Conservation (phyloP, 2,329 filamentous ascomycete species). For the Rasamsonia emersonii region DNA sequence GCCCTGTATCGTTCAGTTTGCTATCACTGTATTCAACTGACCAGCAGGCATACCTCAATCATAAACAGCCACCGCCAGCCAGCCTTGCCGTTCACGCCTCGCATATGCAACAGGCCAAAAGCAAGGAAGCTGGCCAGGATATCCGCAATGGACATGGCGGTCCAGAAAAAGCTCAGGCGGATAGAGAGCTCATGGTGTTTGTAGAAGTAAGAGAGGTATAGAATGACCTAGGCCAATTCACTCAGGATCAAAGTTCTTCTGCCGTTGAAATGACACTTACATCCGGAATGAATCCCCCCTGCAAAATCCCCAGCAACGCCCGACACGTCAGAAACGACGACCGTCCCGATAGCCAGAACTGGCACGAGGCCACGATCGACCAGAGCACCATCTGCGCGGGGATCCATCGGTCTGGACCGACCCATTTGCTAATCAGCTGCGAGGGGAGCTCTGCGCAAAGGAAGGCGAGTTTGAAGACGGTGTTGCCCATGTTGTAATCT, state of each 20-base stretch:
- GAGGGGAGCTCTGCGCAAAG: slow-evolving; percentile 45
- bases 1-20: slow-evolving; percentile 38
- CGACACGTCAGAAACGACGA: slow-evolving; percentile 35
- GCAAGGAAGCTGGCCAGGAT: slow-evolving; percentile 42
- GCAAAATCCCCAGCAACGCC: slow-evolving; percentile 40
- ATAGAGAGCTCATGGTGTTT: slow-evolving; percentile 60
- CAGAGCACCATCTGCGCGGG: slow-evolving; percentile 50
- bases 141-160: slow-evolving; percentile 44
- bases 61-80: slow-evolving; percentile 35
- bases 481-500: slow-evolving; percentile 38
- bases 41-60: no score
- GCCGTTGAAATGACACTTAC: slow-evolving; percentile 18
- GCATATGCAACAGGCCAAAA: slow-evolving; percentile 35
- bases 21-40: no score
- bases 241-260: not conserved
- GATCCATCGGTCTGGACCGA: slow-evolving; percentile 48
- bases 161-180: slow-evolving; percentile 64
- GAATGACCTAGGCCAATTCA: slow-evolving; percentile 35
- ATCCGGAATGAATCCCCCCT: slow-evolving; percentile 54
- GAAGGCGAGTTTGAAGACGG: slow-evolving; percentile 29
- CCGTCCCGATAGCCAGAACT: slow-evolving; percentile 43
- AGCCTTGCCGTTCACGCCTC: slow-evolving; percentile 24
- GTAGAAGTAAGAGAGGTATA: slow-evolving; percentile 67
- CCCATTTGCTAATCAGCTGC: slow-evolving; percentile 46
- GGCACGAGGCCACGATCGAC: slow-evolving; percentile 45